Conservation (phyloP, 768 basidiomycete genomes). For the Leccinum ochraceum region DNA sequence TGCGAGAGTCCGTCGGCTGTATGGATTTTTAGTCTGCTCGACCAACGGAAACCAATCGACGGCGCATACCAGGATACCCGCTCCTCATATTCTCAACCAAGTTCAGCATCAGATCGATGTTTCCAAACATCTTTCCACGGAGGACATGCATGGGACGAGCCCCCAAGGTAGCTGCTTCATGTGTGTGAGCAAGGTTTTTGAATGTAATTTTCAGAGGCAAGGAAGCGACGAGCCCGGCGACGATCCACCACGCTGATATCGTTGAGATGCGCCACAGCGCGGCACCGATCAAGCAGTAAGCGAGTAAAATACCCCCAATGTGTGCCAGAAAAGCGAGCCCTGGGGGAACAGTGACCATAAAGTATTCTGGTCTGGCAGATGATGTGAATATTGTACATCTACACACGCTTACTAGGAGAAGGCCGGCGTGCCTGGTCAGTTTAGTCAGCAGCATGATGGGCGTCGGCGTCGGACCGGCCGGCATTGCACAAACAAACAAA, state of each 20-base stretch:
- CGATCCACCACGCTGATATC: constrained; percentile 41
- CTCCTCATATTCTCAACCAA: constrained; percentile 37
- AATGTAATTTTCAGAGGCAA: constrained; percentile 37
- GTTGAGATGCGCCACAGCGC: constrained; percentile 9
- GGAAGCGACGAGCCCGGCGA: constrained; percentile 31
- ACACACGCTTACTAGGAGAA: too few species aligned
- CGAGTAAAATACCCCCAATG: background rate
- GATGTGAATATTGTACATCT: too few species aligned
- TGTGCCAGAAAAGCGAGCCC: constrained; percentile 17
- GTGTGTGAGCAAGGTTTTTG: constrained; percentile 30
- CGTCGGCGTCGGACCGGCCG: background rate
- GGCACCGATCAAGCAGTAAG: constrained; percentile 4
- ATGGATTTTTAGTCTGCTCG: background rate
- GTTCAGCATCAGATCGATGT: constrained; percentile 42
- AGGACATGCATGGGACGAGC: constrained; percentile 44
- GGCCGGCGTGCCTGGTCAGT: too few species aligned
- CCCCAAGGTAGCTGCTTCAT: constrained; percentile 45
- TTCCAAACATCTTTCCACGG: constrained; percentile 44
- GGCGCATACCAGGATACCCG: constrained; percentile 52
- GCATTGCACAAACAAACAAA: constrained; percentile 28
- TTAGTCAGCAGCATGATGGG: too few species aligned
- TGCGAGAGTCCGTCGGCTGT: constrained; percentile 47
- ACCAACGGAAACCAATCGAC: background rate
- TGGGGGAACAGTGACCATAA: constrained; percentile 14
- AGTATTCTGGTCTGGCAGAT: too few species aligned